Evolutionary conservation across 352 stramenopile genomes (phyloP), one percentile per base, ranked within the genome.

Genomic region (Globisporangium cederbergense): DNA sequence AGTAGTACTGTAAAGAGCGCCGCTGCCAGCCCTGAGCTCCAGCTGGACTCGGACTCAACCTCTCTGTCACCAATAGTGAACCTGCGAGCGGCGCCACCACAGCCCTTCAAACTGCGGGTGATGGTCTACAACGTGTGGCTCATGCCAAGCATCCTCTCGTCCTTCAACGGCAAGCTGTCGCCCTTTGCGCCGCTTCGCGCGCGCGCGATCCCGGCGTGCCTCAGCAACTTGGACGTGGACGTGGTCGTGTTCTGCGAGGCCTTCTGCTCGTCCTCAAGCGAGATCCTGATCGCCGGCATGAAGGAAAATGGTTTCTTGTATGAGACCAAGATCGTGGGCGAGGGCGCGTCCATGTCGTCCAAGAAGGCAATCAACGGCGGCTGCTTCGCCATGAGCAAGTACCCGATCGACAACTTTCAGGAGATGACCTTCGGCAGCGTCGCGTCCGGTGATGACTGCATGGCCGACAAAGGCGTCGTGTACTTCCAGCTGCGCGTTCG

Each of bases 71-170:
- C n/a, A 18, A 30, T 25, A 13, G 25, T 9, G 36, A 28, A 49
- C n/a, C 47, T 14, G n/a, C 18, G 52, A 50, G 18, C 22, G 1
- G 28, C 20, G 52, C 20, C 34, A n/a, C 30, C 53, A 11, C 43
- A 43, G 30, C 55, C 77, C 1, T 83, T 87, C 50, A 66, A 69
- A 22, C 65, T 91, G 20, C 79, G 82, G 7, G 68, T 89, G 22
- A 79, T 87, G 77, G 73, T 77, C 13, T 91, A 91, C 72, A 91
- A 91, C 52, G 79, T 91, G 18, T 91, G 82, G 82, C 61, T 91
- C 10, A 59, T 91, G 30, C 82, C 82, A 2, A 77, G 75, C 57
- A 77, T 89, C 20, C 71, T 89, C 28, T 78, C 73, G 22, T 85
- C 70, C 1, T 74, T 89, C 61, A 89, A 83, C 60, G 77, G 79